Base-by-base conservation (phyloP, 768 basidiomycete species). In the Scleroderma citrinum region DNA sequence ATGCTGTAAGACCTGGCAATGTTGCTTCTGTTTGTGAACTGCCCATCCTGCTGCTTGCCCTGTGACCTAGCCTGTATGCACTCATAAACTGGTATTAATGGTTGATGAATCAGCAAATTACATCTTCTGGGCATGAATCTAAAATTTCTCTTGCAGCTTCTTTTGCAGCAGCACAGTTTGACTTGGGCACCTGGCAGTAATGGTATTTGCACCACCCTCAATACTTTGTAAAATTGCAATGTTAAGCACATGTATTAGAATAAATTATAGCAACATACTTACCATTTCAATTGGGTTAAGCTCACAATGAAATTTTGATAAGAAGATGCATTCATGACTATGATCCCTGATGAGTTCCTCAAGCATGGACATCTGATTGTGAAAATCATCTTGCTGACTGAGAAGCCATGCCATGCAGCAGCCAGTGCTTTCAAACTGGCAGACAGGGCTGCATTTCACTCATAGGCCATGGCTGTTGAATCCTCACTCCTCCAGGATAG, bases 21-120 rank as follows among this genome's bases (percentile, higher is more conserved):
- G 73, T 12, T 20, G 17, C 37, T 14, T 38, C 7, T 38, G 37
- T n/a, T 38, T 38, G 2, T 12, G 17, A 14, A 38, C 68, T 8
- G 70, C 70, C 67, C 70, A 74, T 34, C 54, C 67, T 13, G 69
- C 71, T 24, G 68, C 69, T 26, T 61, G 56, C 7, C 70, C 67
- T 16, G 58, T 70, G 30, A 73, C 71, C 69, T 12, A 48, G 30
- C 12, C 59, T 54, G 46, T 73, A 75, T 14, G 69, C 63, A 46
- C 54, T 58, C 62, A 69, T 65, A 48, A 69, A 74, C 3, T 62
- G 41, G 63, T 64, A 69, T 1, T 69, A 60, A 60, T n/a, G n/a
- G 7, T 38, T 38, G 4, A 38, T 38, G 7, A 38, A 38, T 11
- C 20, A 20, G 5, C 19, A n/a, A 19, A 38, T 38, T 2, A 38